Evolutionary conservation across 768 basidiomycete genomes (phyloP), one percentile per base, ranked within the genome.

Genomic region (Suillus luteus): DNA sequence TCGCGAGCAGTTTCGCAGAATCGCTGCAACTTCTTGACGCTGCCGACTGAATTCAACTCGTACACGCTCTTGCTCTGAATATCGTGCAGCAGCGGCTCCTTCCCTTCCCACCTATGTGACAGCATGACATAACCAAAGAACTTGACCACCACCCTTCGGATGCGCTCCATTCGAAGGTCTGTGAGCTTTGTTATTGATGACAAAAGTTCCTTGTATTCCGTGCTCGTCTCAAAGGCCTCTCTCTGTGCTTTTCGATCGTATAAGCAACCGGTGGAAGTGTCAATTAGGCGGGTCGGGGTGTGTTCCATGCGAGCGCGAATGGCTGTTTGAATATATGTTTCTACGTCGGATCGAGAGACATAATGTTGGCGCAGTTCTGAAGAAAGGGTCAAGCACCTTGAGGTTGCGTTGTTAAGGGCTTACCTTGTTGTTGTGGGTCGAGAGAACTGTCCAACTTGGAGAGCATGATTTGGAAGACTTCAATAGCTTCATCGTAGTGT

Each of bases 31-130:
- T 55, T 55, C 33, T 2, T 14, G 33, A 35, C 3, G 33, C 33
- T 5, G 5, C 2, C 11, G 19, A 55, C 33, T 35, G n/a, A 12
- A 35, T 55, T 7, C 19, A 55, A 55, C 33, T 55, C 54, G 33
- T 55, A 55, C 33, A 55, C 54, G 12, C 8, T 31, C 11, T 35
- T 35, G 33, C n/a, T 11, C 19, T n/a, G 33, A 11, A 55, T n/a
- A 11, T 55, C n/a, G 19, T 10, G 3, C 54, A 55, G n/a, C 2
- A 35, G 49, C 15, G 27, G 49, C 27, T 51, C 49, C 27, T 51
- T 31, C 8, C 15, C 49, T 51, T 51, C 49, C 54, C 54, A 55
- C 19, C 11, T 35, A n/a, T 55, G 54, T 17, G 54, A 55, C 35
- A 55, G n/a, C 54, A 35, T 55, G n/a, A 35, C 19, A 35, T n/a